Evolutionary conservation across 768 basidiomycete species (phyloP), one percentile per base, ranked within the genome.

Genomic region (Sporobolomyces phaffii): DNA sequence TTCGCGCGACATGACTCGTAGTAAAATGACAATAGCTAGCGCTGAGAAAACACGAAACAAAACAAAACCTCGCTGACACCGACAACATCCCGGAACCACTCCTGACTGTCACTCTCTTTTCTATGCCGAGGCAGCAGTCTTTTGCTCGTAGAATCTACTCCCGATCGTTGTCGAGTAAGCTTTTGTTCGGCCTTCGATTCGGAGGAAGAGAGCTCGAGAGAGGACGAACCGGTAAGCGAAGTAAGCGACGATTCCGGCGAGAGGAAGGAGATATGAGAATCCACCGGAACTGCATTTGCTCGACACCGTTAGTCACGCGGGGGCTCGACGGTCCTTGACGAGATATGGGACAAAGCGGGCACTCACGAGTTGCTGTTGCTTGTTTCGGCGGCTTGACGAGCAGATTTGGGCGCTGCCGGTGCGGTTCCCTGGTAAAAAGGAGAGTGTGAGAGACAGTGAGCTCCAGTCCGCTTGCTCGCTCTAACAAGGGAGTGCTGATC

Each of bases 181-280:
- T 1, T n/a, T 26, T 1, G 20, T 0, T 5, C 8, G 26, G 36
- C 6, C 14, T 24, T 14, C 2, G 33, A 26, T 14, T 18, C 1
- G 43, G 41, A 5, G 8, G 10, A 36, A 34, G 26, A 50, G 47
- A 40, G 60, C 22, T 2, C 4, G 22, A 18, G 9, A 22, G 38
- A 47, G 20, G 6, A 53, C 68, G 38, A 8, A 65, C 68, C 56
- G 60, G 64, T 66, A 94, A 52, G 85, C 91, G 73, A 94, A 88
- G 85, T 91, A 93, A 53, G 83, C 91, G 68, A 84, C 89, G 50
- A 94, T 80, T 31, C 90, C 78, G 49, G 81, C 84, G 45, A 93
- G 82, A 59, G 92, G 92, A 28, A 91, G 75, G 75, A 92, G 85
- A 83, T 91, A 94, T 83, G 88, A 86, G 77, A 87, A 62, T 78